Base-by-base conservation (phyloP, 768 basidiomycete species). In the Phaeolepiota aurea region DNA sequence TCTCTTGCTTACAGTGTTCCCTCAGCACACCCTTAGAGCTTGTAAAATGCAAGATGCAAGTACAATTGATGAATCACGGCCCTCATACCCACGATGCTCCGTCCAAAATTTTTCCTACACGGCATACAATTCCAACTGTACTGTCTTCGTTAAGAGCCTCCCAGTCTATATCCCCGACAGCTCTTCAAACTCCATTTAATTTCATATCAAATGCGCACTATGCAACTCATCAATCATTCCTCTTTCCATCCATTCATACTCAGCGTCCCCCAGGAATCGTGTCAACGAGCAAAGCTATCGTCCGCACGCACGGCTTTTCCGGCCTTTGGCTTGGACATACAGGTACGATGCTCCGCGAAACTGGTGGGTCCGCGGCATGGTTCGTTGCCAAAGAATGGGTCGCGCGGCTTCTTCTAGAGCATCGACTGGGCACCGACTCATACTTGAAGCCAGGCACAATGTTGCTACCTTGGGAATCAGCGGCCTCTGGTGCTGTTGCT, bases 291-390 rank as follows among this genome's bases (percentile, higher is more conserved):
- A 62, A 63, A 5, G 68, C 74, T 16, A 75, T 84, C 35, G 51
- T 96, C 10, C 75, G 75, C 30, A 63, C 69, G 0, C 68, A 76
- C 12, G 94, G 94, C 23, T 11, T 92, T 3, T 72, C 77, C 11
- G 93, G 93, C 3, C 76, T 98, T n/a, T 98, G 94, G 94, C 74
- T 94, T 4, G 94, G 94, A 2, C 94, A 98, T 50, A 88, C 82
- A 0, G 94, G 90, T 4, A 97, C 92, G 0, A 67, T 97, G 46
- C 76, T 98, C 20, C 86, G 94, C 15, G 94, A 98, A 57, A 88
- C 87, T 0, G 93, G 92, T 7, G 93, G 94, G 3, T 77, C 79
- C 3, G 79, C 84, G 0, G 85, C 89, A 1, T 97, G 94, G 94
- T 97, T 98, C 58, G 68, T 77, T 14, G 76, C 82, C 7, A 96